phyloP scores from a whole-genome alignment of 2,329 filamentous ascomycete genomes.

The Fusarium cicatricum region DNA sequence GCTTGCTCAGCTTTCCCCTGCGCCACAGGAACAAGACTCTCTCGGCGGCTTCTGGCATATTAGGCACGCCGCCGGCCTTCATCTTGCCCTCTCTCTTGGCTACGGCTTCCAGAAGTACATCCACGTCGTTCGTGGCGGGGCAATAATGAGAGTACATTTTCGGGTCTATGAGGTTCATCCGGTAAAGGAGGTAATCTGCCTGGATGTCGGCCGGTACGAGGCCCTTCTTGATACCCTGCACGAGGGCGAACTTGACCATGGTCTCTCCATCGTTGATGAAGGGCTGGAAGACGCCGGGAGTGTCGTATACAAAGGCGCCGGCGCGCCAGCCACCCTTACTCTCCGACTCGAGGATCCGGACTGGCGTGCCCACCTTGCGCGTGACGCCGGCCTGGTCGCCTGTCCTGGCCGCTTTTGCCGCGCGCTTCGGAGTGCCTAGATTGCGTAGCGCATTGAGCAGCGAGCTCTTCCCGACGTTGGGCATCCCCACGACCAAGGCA shows the following conservation, averaged over 20 bases:
- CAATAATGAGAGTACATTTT: slow-evolving; percentile 68
- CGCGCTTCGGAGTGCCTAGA: slow-evolving; percentile 61
- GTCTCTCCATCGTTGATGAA: slow-evolving; percentile 84
- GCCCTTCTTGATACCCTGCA: slow-evolving; percentile 89
- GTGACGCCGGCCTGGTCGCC: slow-evolving; percentile 91
- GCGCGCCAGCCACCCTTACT: slow-evolving; percentile 56
- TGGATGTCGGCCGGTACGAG: slow-evolving; percentile 80
- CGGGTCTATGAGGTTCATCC: slow-evolving; percentile 75
- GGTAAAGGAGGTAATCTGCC: slow-evolving; percentile 90
- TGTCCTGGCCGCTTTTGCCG: slow-evolving; percentile 76
- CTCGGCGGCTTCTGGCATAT: slow-evolving; percentile 76
- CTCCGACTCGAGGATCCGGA: slow-evolving; percentile 71
- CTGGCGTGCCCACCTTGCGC: slow-evolving; percentile 80
- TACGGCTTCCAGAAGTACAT: slow-evolving; percentile 73
- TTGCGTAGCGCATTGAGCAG: slow-evolving; percentile 87
- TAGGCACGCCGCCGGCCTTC: slow-evolving; percentile 74
- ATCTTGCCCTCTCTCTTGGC: slow-evolving; percentile 80
- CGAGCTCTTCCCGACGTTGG: slow-evolving; percentile 95
- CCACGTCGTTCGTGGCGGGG: slow-evolving; percentile 84
- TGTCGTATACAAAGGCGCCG: slow-evolving; percentile 87
- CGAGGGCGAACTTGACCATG: slow-evolving; percentile 95
- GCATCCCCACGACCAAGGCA: slow-evolving; percentile 93
- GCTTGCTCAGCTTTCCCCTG: slow-evolving; percentile 73
- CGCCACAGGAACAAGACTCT: slow-evolving; percentile 87
- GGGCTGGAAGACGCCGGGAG: slow-evolving; percentile 93